Base-by-base conservation (phyloP, 2,329 filamentous ascomycete species). In the Albifimbria verrucaria region DNA sequence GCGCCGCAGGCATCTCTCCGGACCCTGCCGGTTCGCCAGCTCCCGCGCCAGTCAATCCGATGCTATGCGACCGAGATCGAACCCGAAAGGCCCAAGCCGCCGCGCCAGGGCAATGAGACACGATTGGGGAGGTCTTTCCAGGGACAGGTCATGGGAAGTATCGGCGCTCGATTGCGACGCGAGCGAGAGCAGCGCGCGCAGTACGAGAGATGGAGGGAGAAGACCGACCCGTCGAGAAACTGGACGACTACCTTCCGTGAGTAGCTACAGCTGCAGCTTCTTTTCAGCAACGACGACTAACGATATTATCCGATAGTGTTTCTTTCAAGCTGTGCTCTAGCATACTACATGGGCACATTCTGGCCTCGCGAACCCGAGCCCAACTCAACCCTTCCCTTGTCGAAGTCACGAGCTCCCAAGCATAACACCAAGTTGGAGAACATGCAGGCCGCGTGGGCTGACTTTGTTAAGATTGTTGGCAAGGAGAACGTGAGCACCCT, bases 361-460 rank as follows among this genome's bases (percentile, higher is more conserved):
- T 77, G 75, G 61, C 78, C 78, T 26, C 77, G 73, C 49, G 75
- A 79, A 18, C 66, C 74, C 22, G 77, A 80, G 28, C 72, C 78
- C 11, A 66, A 69, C 28, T 88, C 85, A 59, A 88, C 86, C 11
- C 70, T 84, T 3, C 82, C 85, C 23, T 77, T 88, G 7, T 67
- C 68, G 55, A 74, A 77, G 49, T 73, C 77, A 11, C 72, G 62
- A 24, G 66, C 77, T n/a, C 80, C 80, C 10, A 71, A 71, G 60
- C 82, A 87, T 69, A 81, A 86, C 61, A 77, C 77, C 51, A 79
- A 79, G 57, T 77, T 82, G 54, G 76, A 82, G 60, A 86, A 88
- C 63, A 79, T 89, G 62, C 82, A 87, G 70, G 83, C 86, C 23
- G 83, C 85, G 3, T 88, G 86, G 86, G 73, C 82, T n/a, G 85